These are phyloP conservation scores for Metschnikowia bowlesiae DNA, from an alignment of 805 yeast genomes.

Conservation along the genomic window DNA sequence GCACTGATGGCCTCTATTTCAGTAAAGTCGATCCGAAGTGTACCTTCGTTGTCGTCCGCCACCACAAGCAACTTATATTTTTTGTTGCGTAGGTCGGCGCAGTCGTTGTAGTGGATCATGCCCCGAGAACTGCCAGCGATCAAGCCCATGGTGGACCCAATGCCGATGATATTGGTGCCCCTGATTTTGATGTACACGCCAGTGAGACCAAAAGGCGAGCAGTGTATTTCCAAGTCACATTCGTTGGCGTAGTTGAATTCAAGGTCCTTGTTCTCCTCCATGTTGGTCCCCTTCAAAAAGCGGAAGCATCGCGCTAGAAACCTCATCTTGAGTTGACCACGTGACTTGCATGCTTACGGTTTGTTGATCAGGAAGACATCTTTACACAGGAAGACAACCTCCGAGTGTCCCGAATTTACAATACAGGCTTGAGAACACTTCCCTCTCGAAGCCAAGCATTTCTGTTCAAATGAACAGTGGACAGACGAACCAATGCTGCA, in stretches of 20 bases:
- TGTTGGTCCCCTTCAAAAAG: background rate
- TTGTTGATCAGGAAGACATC: too few relatives aligned
- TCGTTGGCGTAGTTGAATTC: slow-evolving; percentile 44
- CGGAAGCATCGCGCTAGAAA: background rate
- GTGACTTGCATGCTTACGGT: background rate
- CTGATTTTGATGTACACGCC: slow-evolving; percentile 47
- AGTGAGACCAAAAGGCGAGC: slow-evolving; percentile 53
- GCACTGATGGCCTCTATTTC: slow-evolving; percentile 33
- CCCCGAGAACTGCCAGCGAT: slow-evolving; percentile 52
- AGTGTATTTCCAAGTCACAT: slow-evolving; percentile 51
- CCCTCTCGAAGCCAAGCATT: too few relatives aligned
- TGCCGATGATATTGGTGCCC: slow-evolving; percentile 49
- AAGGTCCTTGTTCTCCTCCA: slow-evolving; percentile 9
- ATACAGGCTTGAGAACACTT: too few relatives aligned
- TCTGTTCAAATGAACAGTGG: too few relatives aligned
- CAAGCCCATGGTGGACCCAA: slow-evolving; percentile 54
- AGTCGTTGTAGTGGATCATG: slow-evolving; percentile 44
- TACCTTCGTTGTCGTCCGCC: slow-evolving; percentile 43
- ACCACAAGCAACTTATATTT: slow-evolving; percentile 48
- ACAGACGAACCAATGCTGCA: too few relatives aligned
- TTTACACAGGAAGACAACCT: too few relatives aligned
- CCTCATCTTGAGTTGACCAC: background rate
- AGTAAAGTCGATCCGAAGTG: slow-evolving; percentile 48
- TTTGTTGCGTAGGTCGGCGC: slow-evolving; percentile 42
- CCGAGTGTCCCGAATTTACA: too few relatives aligned